Evolutionary conservation across 2,329 filamentous ascomycete genomes (phyloP), one percentile per base, ranked within the genome.

Genomic region (Scopulariopsis brevicaulis): DNA sequence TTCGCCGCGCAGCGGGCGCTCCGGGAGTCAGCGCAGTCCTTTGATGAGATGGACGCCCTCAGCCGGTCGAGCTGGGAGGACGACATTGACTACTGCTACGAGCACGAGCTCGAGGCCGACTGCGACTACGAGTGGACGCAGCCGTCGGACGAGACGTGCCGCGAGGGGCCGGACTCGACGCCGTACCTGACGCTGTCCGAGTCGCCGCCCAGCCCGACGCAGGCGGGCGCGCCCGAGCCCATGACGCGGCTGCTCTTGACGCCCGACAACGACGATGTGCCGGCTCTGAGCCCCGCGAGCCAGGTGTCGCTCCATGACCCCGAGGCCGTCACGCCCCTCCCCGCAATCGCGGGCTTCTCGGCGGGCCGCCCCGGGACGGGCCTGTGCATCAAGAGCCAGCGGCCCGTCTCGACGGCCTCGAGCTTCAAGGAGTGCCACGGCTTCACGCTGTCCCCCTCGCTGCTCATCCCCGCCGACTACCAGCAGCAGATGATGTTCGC

Each of bases 1-100:
- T 63, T 70, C 32, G 70, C 69, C 11, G 56, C 56, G 18, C 56
- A 58, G 24, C 56, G 51, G 20, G 56, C 56, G 7, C 34, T 58
- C 20, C 20, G 56, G 22, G 50, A 50, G 12, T 35, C 18, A 65
- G 65, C 66, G 22, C 64, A 62, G 2, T 66, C 68, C 7, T 62
- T 64, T 8, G 62, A 62, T 2, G 63, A 58, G 15, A 64, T 64
- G n/a, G 46, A 73, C 3, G 58, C 60, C 3, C 61, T 70, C n/a
- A 63, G 67, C 24, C 69, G 70, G 8, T 76, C 78, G 63, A 84
- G 73, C 63, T 87, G 84, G 84, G 84, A 87, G 64, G 83, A 85
- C 56, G 83, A 83, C 61, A 86, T 87, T 60, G 84, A 87, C 65
- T 87, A 86, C 68, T 86, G 82, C 65, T 87, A 87, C 64, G 83